A percentile compares a stretch with the other conserved stretches of the same genome.
Conservation (phyloP, 352 stramenopile species). For the Pythium guiyangense region DNA sequence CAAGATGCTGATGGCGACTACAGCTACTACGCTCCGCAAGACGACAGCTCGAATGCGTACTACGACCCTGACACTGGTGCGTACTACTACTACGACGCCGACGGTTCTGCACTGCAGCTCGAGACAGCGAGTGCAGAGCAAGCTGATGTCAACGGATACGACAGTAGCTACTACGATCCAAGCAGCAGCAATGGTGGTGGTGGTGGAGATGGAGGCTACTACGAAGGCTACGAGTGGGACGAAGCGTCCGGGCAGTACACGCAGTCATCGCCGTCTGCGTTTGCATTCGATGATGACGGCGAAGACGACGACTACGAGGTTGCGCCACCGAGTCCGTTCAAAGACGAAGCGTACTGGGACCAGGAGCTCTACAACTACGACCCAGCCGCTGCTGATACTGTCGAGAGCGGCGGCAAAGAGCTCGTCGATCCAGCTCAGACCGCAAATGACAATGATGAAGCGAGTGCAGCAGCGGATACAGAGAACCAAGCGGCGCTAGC, state of each 20-base stretch:
- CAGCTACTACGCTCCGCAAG: no score
- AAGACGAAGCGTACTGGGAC: constrained; percentile 47
- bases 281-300: not conserved
- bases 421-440: no score
- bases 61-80: not conserved
- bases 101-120: not conserved
- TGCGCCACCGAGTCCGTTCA: constrained; percentile 24
- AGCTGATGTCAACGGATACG: no score
- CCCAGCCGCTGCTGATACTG: not conserved
- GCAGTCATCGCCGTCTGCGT: constrained; percentile 12
- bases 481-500: not conserved
- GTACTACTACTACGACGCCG: constrained; percentile 1
- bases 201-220: not conserved
- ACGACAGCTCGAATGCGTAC: no score
- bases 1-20: no score
- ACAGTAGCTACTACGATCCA: no score
- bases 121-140: no score
- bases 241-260: constrained; percentile 13
- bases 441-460: not conserved
- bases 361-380: constrained; percentile 26
- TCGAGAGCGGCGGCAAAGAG: not conserved
- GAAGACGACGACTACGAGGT: constrained; percentile 12
- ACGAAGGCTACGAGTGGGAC: constrained; percentile 8
- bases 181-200: no score
- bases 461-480: constrained; percentile 3